Conservation (phyloP, 164 flowering plant genomes). For the Akebia trifoliata region DNA sequence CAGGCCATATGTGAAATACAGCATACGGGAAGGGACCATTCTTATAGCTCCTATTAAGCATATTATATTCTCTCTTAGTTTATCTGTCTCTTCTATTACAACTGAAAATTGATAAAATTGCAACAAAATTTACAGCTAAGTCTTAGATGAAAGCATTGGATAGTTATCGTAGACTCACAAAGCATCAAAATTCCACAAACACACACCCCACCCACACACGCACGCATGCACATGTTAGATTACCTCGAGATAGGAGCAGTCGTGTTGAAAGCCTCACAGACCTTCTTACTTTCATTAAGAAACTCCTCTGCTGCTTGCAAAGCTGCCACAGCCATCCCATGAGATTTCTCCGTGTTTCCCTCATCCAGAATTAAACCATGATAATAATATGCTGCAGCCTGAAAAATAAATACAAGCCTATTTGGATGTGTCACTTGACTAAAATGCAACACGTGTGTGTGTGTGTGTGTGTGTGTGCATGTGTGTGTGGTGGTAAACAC, state of each 20-base stretch:
- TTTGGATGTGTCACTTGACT: constrained; percentile 7
- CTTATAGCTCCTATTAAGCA: no score
- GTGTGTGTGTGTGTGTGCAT: no score
- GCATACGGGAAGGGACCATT: no score
- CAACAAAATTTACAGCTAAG: no score
- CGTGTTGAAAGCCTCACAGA: constrained; percentile 59
- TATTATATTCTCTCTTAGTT: no score
- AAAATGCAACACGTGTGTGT: no score
- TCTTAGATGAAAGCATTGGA: no score
- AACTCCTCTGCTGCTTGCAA: constrained; percentile 89
- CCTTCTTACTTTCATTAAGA: constrained; percentile 78
- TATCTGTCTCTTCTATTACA: no score
- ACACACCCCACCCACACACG: no score
- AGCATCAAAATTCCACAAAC: constrained; percentile 1
- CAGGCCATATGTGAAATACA: no score
- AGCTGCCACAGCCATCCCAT: constrained; percentile 95
- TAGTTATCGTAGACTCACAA: not conserved
- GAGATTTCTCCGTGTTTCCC: constrained; percentile 87
- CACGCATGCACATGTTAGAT: constrained; percentile 2
- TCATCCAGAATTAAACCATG: constrained; percentile 96
- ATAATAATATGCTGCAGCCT: constrained; percentile 98
- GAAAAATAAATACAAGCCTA: constrained; percentile 13
- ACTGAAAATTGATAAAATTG: no score
- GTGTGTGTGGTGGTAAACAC: no score
- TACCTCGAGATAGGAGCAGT: constrained; percentile 80